Evolutionary conservation across 139 green algal species (phyloP).

Genomic region (Volvox africanus): DNA sequence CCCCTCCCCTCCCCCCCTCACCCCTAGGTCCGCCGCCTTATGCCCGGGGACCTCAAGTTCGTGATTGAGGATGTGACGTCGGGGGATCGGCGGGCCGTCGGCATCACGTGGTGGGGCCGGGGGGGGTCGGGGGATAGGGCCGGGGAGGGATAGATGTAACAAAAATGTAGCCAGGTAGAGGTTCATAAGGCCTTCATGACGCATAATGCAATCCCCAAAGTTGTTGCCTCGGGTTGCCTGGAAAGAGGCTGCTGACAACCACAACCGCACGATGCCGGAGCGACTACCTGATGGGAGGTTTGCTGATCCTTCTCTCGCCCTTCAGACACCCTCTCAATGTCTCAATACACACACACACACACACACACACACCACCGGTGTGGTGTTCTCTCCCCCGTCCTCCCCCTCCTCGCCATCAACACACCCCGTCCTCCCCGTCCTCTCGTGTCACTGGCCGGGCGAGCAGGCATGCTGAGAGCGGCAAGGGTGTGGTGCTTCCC

Average conservation of each 20-base stretch:
- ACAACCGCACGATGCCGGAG: too few relatives aligned
- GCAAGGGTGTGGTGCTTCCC: conserved; percentile 76
- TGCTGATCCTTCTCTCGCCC: too few relatives aligned
- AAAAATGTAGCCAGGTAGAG: too few relatives aligned
- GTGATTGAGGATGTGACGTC: conserved; percentile 82
- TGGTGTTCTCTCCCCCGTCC: too few relatives aligned
- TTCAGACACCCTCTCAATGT: too few relatives aligned
- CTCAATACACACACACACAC: not conserved
- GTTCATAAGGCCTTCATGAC: too few relatives aligned
- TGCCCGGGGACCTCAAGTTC: conserved; percentile 82
- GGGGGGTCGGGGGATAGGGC: not conserved
- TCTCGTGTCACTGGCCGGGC: not conserved
- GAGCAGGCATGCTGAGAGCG: conserved; percentile 84
- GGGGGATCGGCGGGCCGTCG: conserved; percentile 61
- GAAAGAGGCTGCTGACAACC: too few relatives aligned
- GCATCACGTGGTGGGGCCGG: conserved; percentile 77
- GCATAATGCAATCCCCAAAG: too few relatives aligned
- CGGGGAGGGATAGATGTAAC: not conserved
- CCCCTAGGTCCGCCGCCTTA: conserved; percentile 50
- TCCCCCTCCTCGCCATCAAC: too few relatives aligned
- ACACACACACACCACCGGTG: not conserved
- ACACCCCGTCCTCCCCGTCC: not conserved
- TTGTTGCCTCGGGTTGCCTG: too few relatives aligned
- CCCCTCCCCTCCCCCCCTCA: not conserved
- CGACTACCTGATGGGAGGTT: too few relatives aligned